Evolutionary conservation across 2,329 filamentous ascomycete genomes (phyloP).

Genomic region (Cladophialophora carrionii): DNA sequence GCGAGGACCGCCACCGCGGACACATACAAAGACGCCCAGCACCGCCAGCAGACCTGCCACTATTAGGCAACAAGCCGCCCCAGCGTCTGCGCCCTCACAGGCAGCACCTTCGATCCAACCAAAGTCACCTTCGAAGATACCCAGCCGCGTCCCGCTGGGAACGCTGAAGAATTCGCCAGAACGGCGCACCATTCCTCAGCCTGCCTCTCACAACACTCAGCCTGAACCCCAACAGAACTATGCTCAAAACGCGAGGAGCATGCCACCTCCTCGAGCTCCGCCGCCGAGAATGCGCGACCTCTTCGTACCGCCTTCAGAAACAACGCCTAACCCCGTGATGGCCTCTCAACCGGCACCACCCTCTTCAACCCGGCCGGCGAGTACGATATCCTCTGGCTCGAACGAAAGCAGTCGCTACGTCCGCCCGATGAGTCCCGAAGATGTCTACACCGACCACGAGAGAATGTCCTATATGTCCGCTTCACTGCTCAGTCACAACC

Average conservation of each 20-base stretch:
- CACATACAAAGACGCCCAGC: slow-evolving; percentile 53
- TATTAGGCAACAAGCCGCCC: slow-evolving; percentile 42
- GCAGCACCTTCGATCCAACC: slow-evolving; percentile 40
- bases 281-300: slow-evolving; percentile 94
- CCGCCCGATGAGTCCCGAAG: slow-evolving; percentile 70
- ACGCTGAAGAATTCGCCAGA: slow-evolving; percentile 75
- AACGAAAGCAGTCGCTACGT: slow-evolving; percentile 51
- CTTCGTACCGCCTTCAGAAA: slow-evolving; percentile 57
- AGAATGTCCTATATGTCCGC: slow-evolving; percentile 52
- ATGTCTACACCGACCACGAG: slow-evolving; percentile 76
- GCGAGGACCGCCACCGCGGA: slow-evolving; percentile 49
- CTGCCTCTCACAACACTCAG: slow-evolving; percentile 35
- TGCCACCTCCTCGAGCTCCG: slow-evolving; percentile 67
- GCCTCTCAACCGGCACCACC: slow-evolving; percentile 36
- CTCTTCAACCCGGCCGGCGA: slow-evolving; percentile 55
- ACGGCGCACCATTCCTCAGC: slow-evolving; percentile 58
- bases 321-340: slow-evolving; percentile 39
- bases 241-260: slow-evolving; percentile 44
- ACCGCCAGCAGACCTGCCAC: slow-evolving; percentile 45
- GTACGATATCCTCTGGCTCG: slow-evolving; percentile 48
- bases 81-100: slow-evolving; percentile 26
- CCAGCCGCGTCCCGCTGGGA: slow-evolving; percentile 51
- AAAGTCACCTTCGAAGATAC: slow-evolving; percentile 55
- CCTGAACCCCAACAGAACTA: slow-evolving; percentile 30
- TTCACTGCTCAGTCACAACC: slow-evolving; percentile 45